Base-by-base conservation (phyloP, 2,329 filamentous ascomycete genomes). In the Penicillium sp. region DNA sequence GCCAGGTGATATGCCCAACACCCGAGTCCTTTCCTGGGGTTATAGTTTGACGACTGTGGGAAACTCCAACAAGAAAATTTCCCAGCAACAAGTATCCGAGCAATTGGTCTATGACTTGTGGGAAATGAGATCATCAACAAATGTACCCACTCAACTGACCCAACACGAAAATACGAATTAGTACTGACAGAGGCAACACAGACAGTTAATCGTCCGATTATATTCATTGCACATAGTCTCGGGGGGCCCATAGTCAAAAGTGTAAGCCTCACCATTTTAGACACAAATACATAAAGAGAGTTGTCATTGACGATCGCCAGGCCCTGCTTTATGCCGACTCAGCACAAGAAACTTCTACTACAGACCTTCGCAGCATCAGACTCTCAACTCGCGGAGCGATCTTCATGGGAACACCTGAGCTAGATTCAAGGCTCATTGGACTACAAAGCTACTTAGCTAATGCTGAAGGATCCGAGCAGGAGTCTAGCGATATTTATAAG, bases 351-450 rank as follows among this genome's bases (percentile, higher is more conserved):
- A 31, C 21, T 2, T 15, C 58, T 69, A n/a, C 59, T 53, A 25
- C 57, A 54, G n/a, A 58, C 70, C 19, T 53, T 69, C 41, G 23
- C 16, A 48, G 34, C 8, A 60, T 62, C 38, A 51, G 13, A 16
- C 13, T 47, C 7, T 70, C 51, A 25, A 75, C 70, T 0, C 50
- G 50, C 7, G 73, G 69, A 11, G 67, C 75, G 19, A 52, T 68
- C 5, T 76, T 76, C 60, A 64, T 76, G 27, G 74, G 75, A 5
- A 76, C 75, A 39, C 72, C 72, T 0, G 72, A 77, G 52, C 60
- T 68, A 21, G 73, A 72, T 0, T 60, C 68, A 4, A 67, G 68
- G 11, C 63, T 75, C 0, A 65, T 68, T 16, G 68, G 74, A 10
- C 68, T 75, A n/a, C 62, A 67, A 25, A 50, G 60, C 39, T 50